phyloP scores from a whole-genome alignment of 805 yeast species.

The Kodamaea leandrae region DNA sequence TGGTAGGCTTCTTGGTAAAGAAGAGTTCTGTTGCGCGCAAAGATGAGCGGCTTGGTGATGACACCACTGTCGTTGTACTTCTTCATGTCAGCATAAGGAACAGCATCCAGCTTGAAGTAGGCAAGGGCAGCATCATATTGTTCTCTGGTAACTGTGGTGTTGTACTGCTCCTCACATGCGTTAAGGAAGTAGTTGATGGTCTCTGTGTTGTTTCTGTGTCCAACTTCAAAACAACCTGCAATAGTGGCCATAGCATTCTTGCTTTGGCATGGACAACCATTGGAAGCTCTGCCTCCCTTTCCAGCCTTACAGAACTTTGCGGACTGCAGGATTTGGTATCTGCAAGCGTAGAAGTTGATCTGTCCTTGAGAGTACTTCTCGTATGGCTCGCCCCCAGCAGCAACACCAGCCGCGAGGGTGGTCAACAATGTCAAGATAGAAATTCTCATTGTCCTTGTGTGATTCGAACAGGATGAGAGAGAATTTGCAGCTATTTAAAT shows the following conservation, averaged over 20 bases:
- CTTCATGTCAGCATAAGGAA: not conserved
- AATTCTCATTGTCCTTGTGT: not conserved
- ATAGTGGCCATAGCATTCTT: slow-evolving; percentile 7
- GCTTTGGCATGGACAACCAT: slow-evolving; percentile 2
- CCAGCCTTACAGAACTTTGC: slow-evolving; percentile 1
- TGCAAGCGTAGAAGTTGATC: slow-evolving; percentile 4
- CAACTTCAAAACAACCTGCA: slow-evolving; percentile 1
- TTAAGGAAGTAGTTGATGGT: slow-evolving; percentile 5
- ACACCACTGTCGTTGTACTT: slow-evolving; percentile 5
- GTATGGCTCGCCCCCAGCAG: slow-evolving; percentile 1
- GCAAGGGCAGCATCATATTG: not conserved
- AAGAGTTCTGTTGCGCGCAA: not conserved
- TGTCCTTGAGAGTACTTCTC: not conserved
- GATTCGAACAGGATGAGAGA: not conserved
- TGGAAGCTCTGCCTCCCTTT: not conserved
- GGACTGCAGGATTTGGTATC: not conserved
- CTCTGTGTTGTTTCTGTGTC: not conserved
- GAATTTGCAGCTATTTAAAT: slow-evolving; percentile 4
- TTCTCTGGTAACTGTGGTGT: not conserved
- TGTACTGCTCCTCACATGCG: not conserved
- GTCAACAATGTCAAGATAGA: not conserved
- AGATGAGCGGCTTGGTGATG: slow-evolving; percentile 6
- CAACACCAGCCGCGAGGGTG: not conserved
- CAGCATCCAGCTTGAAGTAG: not conserved
- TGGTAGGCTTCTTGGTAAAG: slow-evolving; percentile 12